phyloP scores from a whole-genome alignment of 257 asterid genomes.

The Penstemon eatonii region DNA sequence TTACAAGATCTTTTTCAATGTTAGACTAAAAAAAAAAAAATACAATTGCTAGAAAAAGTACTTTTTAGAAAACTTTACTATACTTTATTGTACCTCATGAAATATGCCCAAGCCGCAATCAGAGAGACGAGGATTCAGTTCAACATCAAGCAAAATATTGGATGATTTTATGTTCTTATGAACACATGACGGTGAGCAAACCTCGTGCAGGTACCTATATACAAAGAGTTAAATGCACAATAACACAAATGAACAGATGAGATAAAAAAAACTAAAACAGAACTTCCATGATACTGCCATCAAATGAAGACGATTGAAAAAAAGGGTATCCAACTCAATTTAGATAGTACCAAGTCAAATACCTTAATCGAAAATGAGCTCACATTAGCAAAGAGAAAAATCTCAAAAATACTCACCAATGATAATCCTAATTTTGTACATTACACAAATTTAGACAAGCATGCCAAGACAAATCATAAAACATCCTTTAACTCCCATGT shows the following conservation, averaged over 20 bases:
- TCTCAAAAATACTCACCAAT: background rate
- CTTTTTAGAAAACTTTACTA: background rate
- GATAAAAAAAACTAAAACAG: background rate
- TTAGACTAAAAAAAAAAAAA: background rate
- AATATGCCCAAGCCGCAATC: conserved; percentile 57
- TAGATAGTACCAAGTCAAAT: too few species aligned
- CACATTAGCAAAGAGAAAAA: background rate
- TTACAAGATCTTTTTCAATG: too few species aligned
- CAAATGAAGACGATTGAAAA: too few species aligned
- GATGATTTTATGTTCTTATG: conserved; percentile 59
- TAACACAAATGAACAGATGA: background rate
- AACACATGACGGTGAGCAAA: conserved; percentile 52
- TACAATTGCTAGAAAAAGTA: background rate
- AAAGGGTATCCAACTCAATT: too few species aligned
- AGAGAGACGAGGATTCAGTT: conserved; percentile 53
- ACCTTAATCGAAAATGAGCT: background rate
- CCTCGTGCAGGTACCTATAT: conserved; percentile 60
- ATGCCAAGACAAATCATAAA: background rate
- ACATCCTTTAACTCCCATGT: background rate
- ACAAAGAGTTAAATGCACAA: conserved; percentile 9
- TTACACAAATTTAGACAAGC: background rate
- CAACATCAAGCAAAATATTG: conserved; percentile 57
- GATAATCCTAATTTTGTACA: background rate
- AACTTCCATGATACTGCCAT: too few species aligned
- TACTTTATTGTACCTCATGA: conserved; percentile 29